Base-by-base conservation (phyloP, 2,329 filamentous ascomycete genomes). In the Claviceps citrina region DNA sequence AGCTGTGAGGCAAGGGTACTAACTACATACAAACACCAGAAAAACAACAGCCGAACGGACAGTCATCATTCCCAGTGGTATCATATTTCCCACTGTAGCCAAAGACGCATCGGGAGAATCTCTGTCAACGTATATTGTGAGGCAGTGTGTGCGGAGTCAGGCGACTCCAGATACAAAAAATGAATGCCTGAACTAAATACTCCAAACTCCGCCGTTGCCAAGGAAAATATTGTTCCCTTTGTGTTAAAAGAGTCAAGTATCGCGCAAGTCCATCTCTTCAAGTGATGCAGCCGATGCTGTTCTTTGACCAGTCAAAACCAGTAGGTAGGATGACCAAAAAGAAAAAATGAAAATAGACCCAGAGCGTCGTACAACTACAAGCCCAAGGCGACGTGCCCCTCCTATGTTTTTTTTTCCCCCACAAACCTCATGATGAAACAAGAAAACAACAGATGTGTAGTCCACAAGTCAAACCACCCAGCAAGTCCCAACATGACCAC, bases 121-220 rank as follows among this genome's bases (percentile, higher is more conserved):
- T 24, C 4, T 34, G 7, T 33, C 18, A 28, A 28, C 38, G n/a
- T 34, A 18, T 30, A 39, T 39, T 34, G 28, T 27, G 24, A 28
- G 24, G 31, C 24, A 28, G 6, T 20, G 24, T 38, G 31, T 27
- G 15, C 26, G 13, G 16, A 27, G 18, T 16, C 16, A 10, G 2
- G 32, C 26, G 7, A 27, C 24, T 18, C 18, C 24, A 33, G 38
- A 16, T 39, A 26, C 13, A 7, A 25, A 9, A 15, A 18, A 31
- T 13, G 15, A 31, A 40, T 34, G 15, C 13, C 26, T 43, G 42
- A 47, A 42, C 43, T 46, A 46, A 31, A 27, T 41, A 42, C 31
- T 38, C 44, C 39, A 36, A 36, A 40, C 39, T 31, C 39, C 39
- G 25, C 39, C 39, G 8, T 24, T 28, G 39, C 25, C n/a, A 40